Conservation (phyloP, 306 rosid species). For the Ziziphus jujuba region DNA sequence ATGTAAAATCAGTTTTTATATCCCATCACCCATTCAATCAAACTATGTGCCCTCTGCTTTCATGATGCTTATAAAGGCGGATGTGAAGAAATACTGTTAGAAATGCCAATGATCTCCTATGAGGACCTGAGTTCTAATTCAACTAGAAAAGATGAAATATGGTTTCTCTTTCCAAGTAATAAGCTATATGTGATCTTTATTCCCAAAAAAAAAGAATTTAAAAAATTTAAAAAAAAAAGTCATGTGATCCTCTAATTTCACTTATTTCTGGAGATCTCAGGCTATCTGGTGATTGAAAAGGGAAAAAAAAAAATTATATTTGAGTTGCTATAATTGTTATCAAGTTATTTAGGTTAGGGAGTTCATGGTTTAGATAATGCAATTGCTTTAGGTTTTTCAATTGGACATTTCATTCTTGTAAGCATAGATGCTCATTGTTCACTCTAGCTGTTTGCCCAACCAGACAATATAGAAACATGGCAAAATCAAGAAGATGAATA, state of each 20-base stretch:
- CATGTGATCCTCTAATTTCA: neutral
- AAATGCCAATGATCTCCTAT: constrained; percentile 82
- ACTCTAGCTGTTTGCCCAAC: constrained; percentile 40
- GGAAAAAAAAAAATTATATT: no score
- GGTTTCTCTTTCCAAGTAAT: neutral
- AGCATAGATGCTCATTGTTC: constrained; percentile 22
- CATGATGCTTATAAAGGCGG: constrained; percentile 50
- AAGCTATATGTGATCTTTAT: neutral
- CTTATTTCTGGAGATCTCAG: neutral
- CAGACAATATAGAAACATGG: constrained; percentile 52
- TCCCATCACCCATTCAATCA: neutral
- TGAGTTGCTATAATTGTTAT: neutral
- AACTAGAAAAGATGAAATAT: constrained; percentile 39
- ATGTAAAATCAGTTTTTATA: neutral
- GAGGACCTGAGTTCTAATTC: constrained; percentile 51
- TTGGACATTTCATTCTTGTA: constrained; percentile 7
- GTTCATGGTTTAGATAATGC: no score
- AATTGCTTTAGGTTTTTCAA: neutral
- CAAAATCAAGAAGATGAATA: constrained; percentile 80
- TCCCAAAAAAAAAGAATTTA: no score
- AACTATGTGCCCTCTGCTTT: constrained; percentile 10
- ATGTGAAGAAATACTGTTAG: constrained; percentile 65
- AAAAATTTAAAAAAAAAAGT: no score
- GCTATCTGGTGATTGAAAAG: neutral
- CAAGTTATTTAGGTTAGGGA: no score